Conservation (phyloP, 2,329 filamentous ascomycete genomes). For the Ustulina deusta region DNA sequence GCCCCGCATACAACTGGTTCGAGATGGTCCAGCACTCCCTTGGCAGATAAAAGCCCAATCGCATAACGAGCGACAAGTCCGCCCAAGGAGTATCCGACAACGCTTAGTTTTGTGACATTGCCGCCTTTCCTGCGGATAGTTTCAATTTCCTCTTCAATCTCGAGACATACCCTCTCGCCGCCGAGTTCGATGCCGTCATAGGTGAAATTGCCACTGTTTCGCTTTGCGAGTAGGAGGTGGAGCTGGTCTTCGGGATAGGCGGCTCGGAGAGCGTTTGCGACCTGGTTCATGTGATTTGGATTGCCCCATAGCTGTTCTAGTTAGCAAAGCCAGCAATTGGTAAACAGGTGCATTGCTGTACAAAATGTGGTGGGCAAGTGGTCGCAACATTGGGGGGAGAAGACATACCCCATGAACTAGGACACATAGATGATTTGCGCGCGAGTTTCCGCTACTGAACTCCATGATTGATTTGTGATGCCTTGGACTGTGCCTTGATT, state of each 20-base stretch:
- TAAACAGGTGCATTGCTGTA: too few species aligned
- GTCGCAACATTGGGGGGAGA: conserved; percentile 23
- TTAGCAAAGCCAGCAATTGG: conserved; percentile 40
- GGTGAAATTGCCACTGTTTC: conserved; percentile 78
- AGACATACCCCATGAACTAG: conserved; percentile 78
- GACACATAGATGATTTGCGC: conserved; percentile 79
- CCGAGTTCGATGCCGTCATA: conserved; percentile 77
- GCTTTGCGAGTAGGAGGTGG: conserved; percentile 77
- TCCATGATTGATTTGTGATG: conserved; percentile 56
- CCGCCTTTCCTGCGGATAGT: conserved; percentile 71
- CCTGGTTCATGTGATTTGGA: conserved; percentile 75
- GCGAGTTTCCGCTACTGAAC: conserved; percentile 63
- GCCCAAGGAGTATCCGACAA: conserved; percentile 90
- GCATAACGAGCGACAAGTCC: conserved; percentile 89
- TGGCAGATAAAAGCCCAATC: conserved; percentile 83
- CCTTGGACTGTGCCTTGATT: not conserved
- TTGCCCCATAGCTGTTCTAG: conserved; percentile 78
- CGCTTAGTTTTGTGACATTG: conserved; percentile 82
- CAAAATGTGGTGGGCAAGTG: not conserved
- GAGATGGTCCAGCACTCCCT: conserved; percentile 81
- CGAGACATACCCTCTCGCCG: conserved; percentile 74
- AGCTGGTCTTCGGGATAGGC: conserved; percentile 72
- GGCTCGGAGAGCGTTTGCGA: conserved; percentile 74
- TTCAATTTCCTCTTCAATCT: conserved; percentile 74
- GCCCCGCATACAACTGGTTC: conserved; percentile 74